Conservation (phyloP, 2,329 filamentous ascomycete species). For the Epichloe coenophiala region DNA sequence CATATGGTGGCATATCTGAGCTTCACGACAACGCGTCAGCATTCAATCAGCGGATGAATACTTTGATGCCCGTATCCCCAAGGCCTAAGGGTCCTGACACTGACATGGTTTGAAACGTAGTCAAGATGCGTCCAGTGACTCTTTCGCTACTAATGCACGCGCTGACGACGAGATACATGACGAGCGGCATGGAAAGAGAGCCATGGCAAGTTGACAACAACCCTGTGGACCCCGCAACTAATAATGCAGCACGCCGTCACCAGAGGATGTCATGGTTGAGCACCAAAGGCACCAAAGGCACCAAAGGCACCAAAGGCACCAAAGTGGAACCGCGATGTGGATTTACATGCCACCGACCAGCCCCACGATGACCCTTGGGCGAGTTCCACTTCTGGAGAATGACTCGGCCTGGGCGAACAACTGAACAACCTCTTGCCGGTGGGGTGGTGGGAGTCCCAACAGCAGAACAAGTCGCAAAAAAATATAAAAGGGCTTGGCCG, state of each 20-base stretch:
- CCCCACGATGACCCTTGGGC: background rate
- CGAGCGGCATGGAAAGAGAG: too few species aligned
- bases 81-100: too few species aligned
- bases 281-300: background rate
- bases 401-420: conserved; percentile 1
- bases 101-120: too few species aligned
- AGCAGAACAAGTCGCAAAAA: background rate
- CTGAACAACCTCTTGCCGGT: background rate
- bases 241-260: conserved; percentile 3
- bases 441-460: conserved; percentile 2
- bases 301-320: background rate
- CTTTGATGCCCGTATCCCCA: too few species aligned
- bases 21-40: too few species aligned
- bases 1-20: too few species aligned
- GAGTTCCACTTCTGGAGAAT: conserved; percentile 1
- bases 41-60: too few species aligned
- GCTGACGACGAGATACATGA: too few species aligned
- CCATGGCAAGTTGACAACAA: background rate
- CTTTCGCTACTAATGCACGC: too few species aligned
- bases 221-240: background rate
- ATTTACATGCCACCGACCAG: conserved; percentile 1
- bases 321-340: conserved; percentile 11
- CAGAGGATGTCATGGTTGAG: conserved; percentile 2
- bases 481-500: conserved; percentile 20
- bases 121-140: too few species aligned